Conservation (phyloP, 2,329 filamentous ascomycete genomes). For the Fusarium sp. region DNA sequence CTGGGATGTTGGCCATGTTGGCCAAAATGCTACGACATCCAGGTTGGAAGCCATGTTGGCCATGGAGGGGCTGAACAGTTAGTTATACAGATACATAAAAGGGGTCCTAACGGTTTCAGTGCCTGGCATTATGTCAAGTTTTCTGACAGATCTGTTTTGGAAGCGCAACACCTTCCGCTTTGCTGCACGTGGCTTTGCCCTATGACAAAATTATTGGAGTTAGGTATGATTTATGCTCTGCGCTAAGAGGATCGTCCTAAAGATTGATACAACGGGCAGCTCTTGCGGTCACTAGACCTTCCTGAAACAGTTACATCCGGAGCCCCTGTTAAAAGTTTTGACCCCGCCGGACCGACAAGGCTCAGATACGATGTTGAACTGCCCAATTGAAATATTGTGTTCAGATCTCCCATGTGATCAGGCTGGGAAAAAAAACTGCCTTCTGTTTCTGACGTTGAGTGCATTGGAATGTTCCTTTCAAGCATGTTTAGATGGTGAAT, state of each 20-base stretch:
- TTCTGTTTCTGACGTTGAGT: no score
- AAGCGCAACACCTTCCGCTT: background rate
- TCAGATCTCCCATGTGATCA: no score
- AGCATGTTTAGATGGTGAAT: no score
- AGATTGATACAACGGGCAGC: background rate
- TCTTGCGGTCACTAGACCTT: background rate
- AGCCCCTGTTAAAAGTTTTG: no score
- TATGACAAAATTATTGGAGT: constrained; percentile 2
- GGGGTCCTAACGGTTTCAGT: background rate
- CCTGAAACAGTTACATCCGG: no score
- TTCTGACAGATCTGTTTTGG: background rate
- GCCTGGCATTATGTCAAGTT: background rate
- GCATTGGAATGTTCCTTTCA: no score
- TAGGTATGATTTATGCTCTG: background rate
- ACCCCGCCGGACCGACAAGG: no score
- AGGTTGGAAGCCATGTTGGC: no score
- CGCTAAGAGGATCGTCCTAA: constrained; percentile 4
- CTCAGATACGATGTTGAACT: no score
- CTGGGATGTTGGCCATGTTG: background rate
- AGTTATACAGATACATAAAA: background rate
- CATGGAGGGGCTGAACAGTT: background rate
- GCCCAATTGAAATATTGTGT: no score
- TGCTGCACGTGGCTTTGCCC: background rate
- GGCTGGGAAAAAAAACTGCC: no score
- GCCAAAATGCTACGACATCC: background rate